These are phyloP conservation scores for Scheffersomyces stambukii DNA, from an alignment of 1,139 yeast species.

Conservation along the genomic window DNA sequence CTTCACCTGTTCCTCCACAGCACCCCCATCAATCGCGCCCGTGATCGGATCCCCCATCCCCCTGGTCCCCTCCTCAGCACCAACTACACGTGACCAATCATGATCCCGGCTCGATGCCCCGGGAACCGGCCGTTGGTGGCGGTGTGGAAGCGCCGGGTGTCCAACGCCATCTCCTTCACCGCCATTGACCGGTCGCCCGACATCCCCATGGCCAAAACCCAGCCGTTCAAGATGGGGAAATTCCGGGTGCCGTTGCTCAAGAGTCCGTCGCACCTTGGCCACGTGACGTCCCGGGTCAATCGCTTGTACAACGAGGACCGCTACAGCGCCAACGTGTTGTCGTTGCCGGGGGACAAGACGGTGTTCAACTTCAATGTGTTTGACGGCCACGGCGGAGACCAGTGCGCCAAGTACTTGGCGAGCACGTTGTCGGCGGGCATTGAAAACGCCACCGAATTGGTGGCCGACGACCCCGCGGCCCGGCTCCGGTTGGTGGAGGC, in stretches of 20 bases:
- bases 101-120: no score
- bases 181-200: slow-evolving; percentile 18
- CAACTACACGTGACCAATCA: no score
- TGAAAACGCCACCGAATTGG: slow-evolving; percentile 35
- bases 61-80: no score
- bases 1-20: no score
- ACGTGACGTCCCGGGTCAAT: slow-evolving; percentile 70
- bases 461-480: slow-evolving; percentile 24
- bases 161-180: slow-evolving; percentile 24
- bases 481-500: slow-evolving; percentile 40
- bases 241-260: slow-evolving; percentile 53
- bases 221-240: slow-evolving; percentile 19
- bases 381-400: slow-evolving; percentile 93
- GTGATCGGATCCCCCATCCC: no score
- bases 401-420: slow-evolving; percentile 61
- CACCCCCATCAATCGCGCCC: no score
- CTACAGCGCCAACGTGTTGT: slow-evolving; percentile 57
- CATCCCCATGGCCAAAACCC: slow-evolving; percentile 9
- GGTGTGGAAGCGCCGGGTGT: slow-evolving; percentile 12
- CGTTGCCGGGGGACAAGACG: slow-evolving; percentile 16
- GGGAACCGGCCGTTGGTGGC: no score
- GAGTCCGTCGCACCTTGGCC: slow-evolving; percentile 79
- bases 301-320: slow-evolving; percentile 79
- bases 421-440: slow-evolving; percentile 52
- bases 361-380: slow-evolving; percentile 68